Evolutionary conservation across 2,329 filamentous ascomycete genomes (phyloP).

Genomic region (Didymella pomorum): DNA sequence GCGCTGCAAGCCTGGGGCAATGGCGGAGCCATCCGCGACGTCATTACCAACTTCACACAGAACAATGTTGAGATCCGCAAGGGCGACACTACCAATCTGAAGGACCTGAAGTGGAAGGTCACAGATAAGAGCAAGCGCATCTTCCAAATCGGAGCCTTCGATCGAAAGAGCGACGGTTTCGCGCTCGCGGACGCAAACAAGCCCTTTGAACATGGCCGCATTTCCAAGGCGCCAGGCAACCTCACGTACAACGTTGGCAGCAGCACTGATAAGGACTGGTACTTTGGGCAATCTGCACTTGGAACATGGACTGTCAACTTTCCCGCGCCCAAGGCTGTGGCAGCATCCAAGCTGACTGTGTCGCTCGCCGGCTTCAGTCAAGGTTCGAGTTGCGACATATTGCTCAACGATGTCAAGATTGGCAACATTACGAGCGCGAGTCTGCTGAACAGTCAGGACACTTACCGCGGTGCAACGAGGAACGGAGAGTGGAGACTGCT

Average conservation of each 20-base stretch:
- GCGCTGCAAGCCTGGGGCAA: conserved; percentile 62
- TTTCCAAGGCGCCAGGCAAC: conserved; percentile 56
- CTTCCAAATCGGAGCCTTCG: conserved; percentile 60
- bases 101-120: conserved; percentile 53
- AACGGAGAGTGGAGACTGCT: conserved; percentile 60
- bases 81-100: conserved; percentile 49
- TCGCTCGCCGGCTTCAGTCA: conserved; percentile 57
- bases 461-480: conserved; percentile 58
- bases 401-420: conserved; percentile 53
- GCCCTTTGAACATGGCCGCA: conserved; percentile 57
- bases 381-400: conserved; percentile 52
- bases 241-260: conserved; percentile 56
- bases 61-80: conserved; percentile 53
- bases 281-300: conserved; percentile 56
- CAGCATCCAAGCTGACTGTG: conserved; percentile 52
- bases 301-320: conserved; percentile 48
- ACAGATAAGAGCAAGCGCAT: conserved; percentile 50
- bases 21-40: conserved; percentile 55
- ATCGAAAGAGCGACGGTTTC: conserved; percentile 58
- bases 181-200: conserved; percentile 50
- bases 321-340: conserved; percentile 33
- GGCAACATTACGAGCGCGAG: conserved; percentile 52
- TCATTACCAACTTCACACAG: conserved; percentile 55
- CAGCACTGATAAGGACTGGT: conserved; percentile 55
- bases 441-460: conserved; percentile 55